Evolutionary conservation across 139 green algal genomes (phyloP).

Genomic region (Coccomyxa sp.): DNA sequence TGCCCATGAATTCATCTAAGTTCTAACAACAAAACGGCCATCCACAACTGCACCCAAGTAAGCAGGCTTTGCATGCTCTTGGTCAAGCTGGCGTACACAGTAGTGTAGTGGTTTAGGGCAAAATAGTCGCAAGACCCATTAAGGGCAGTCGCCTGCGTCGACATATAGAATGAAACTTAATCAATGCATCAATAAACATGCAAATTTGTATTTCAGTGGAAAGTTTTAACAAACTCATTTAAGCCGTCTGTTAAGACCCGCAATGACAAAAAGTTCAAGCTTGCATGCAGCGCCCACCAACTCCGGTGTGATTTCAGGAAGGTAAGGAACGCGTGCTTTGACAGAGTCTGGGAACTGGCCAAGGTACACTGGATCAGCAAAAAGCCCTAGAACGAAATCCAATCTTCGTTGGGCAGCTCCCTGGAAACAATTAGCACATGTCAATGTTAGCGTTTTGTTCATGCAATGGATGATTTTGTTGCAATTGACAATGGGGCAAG

Average conservation of each 20-base stretch:
- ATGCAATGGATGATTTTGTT: too few relatives aligned
- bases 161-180: background rate
- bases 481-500: too few relatives aligned
- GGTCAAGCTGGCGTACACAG: conserved; percentile 11
- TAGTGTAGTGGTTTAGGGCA: conserved; percentile 58
- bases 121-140: conserved; percentile 54
- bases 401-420: conserved; percentile 26
- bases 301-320: conserved; percentile 44
- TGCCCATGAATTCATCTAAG: too few relatives aligned
- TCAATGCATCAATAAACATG: background rate
- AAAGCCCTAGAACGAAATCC: conserved; percentile 34
- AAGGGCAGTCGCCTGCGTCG: conserved; percentile 20
- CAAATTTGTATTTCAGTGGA: too few relatives aligned
- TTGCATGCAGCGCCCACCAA: background rate
- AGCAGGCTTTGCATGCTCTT: too few relatives aligned
- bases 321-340: conserved; percentile 5
- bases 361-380: conserved; percentile 45
- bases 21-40: too few relatives aligned
- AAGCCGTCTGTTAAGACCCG: background rate
- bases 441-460: too few relatives aligned
- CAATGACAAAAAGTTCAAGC: background rate
- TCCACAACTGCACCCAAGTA: too few relatives aligned
- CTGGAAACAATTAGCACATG: background rate
- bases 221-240: too few relatives aligned
- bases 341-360: conserved; percentile 38